A percentile compares a stretch with the other conserved stretches of the same genome.
Conservation (phyloP, 139 green algal genomes). For the Auxenochlorella pyrenoidosa region DNA sequence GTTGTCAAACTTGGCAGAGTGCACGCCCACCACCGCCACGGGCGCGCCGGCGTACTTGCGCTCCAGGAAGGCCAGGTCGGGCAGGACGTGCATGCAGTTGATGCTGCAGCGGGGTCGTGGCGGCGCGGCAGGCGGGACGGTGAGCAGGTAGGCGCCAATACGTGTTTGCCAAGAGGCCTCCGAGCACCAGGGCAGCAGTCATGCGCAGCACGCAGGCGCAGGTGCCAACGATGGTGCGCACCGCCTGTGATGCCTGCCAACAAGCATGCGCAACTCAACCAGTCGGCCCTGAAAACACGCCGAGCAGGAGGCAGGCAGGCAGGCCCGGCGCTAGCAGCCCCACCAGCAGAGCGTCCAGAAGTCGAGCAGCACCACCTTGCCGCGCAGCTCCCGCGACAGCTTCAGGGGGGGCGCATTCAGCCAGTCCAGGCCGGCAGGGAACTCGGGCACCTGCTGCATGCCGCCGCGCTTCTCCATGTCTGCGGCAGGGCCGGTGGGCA, state of each 20-base stretch:
- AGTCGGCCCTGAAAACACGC: too few relatives aligned
- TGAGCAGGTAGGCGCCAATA: too few relatives aligned
- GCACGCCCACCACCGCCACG: conserved; percentile 81
- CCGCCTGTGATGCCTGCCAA: too few relatives aligned
- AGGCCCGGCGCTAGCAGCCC: neutral
- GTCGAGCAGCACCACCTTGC: conserved; percentile 81
- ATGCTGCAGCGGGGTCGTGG: conserved; percentile 56
- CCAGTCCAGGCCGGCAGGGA: conserved; percentile 66
- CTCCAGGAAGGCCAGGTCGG: conserved; percentile 79
- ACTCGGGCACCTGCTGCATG: conserved; percentile 69
- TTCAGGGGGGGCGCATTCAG: conserved; percentile 65
- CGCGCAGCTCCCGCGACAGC: conserved; percentile 62
- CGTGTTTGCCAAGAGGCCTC: too few relatives aligned
- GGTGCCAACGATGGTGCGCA: too few relatives aligned
- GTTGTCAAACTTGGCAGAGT: conserved; percentile 90
- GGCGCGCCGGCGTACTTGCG: conserved; percentile 66
- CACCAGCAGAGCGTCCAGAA: conserved; percentile 90
- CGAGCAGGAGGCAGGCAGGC: too few relatives aligned
- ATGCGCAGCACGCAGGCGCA: too few relatives aligned
- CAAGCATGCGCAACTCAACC: too few relatives aligned
- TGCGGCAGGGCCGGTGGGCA: neutral
- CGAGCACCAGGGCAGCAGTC: too few relatives aligned
- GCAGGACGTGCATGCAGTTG: conserved; percentile 91
- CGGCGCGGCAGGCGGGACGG: neutral
- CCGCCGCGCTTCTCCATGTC: conserved; percentile 69